These are phyloP conservation scores for Puccinia novopanici DNA, from an alignment of 1,284 basidiomycete genomes.

Conservation along the genomic window DNA sequence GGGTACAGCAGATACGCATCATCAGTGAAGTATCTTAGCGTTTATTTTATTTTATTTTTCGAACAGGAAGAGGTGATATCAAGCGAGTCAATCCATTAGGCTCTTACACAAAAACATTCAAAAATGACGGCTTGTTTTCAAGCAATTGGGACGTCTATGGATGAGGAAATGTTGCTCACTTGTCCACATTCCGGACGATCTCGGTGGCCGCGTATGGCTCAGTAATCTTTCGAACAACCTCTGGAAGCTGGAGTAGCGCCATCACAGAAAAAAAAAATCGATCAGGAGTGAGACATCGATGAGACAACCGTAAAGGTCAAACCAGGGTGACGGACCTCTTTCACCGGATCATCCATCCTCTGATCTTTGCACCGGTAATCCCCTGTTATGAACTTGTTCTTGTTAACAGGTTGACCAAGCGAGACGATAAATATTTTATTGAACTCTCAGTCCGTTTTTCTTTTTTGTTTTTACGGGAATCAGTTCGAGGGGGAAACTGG, in stretches of 20 bases:
- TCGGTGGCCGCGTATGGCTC: conserved; percentile 42
- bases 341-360: conserved; percentile 30
- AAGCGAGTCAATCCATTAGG: neutral
- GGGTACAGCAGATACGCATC: conserved; percentile 38
- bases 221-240: conserved; percentile 35
- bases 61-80: neutral
- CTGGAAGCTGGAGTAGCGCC: conserved; percentile 2
- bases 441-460: neutral
- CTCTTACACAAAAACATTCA: neutral
- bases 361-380: too few relatives aligned
- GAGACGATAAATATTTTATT: neutral
- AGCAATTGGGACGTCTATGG: too few relatives aligned
- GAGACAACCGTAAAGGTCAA: neutral
- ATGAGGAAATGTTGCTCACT: too few relatives aligned
- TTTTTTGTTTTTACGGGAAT: too few relatives aligned
- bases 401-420: neutral
- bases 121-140: too few relatives aligned
- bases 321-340: conserved; percentile 14
- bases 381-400: neutral
- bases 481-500: too few relatives aligned
- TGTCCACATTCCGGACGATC: conserved; percentile 35
- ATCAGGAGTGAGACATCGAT: neutral
- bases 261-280: neutral
- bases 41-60: neutral
- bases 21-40: conserved; percentile 42